Evolutionary conservation across 352 stramenopile species (phyloP).

Genomic region (Phytophthora pisi): DNA sequence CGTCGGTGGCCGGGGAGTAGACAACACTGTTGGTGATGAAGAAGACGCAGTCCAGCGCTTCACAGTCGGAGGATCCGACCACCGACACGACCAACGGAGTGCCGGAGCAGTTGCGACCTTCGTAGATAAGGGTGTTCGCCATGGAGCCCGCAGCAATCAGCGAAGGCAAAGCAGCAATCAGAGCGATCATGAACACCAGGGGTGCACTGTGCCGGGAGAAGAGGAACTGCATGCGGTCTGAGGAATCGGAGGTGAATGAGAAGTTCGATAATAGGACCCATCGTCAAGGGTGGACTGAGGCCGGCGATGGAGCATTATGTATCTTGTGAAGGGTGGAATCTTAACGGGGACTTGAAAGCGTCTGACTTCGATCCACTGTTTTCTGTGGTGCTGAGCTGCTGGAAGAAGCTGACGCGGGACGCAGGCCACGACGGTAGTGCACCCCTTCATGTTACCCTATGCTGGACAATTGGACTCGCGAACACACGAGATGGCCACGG

Average conservation of each 20-base stretch:
- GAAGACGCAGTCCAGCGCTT: slow-evolving; percentile 10
- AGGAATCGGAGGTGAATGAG: slow-evolving; percentile 11
- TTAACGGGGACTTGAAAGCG: not conserved
- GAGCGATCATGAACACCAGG: slow-evolving; percentile 1
- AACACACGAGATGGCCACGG: not conserved
- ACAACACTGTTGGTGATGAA: slow-evolving; percentile 13
- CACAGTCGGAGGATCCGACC: slow-evolving; percentile 13
- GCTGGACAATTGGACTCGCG: not conserved
- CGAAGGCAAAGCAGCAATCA: slow-evolving; percentile 21
- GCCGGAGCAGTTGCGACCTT: slow-evolving; percentile 19
- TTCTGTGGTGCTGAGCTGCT: not conserved
- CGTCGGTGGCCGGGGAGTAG: slow-evolving; percentile 19
- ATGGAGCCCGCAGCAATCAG: slow-evolving; percentile 9
- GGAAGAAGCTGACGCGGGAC: not conserved
- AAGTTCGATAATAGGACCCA: slow-evolving; percentile 23
- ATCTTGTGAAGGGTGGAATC: not conserved
- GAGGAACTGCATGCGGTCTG: slow-evolving; percentile 16
- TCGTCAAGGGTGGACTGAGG: slow-evolving; percentile 4
- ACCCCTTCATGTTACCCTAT: slow-evolving; percentile 1
- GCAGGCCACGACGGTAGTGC: not conserved
- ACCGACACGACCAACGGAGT: slow-evolving; percentile 25
- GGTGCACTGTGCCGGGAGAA: not conserved
- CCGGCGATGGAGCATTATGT: not conserved
- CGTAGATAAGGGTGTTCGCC: slow-evolving; percentile 16
- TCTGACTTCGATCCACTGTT: not conserved